Evolutionary conservation across 2,329 filamentous ascomycete genomes (phyloP).

Genomic region (Verticillium nonalfalfae): DNA sequence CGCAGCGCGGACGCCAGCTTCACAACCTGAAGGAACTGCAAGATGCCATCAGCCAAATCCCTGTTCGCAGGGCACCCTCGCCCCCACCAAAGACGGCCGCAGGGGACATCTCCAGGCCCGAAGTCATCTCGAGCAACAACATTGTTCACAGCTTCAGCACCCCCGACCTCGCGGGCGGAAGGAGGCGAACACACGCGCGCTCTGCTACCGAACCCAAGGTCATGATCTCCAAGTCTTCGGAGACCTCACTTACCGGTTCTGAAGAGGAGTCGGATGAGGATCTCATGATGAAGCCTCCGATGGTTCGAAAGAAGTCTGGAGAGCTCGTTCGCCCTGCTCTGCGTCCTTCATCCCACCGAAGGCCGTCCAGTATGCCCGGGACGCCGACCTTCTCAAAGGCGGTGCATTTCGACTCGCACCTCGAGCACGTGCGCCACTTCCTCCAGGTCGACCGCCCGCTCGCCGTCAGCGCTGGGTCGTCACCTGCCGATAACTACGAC

Average conservation of each 20-base stretch:
- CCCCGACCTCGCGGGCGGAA: conserved; percentile 29
- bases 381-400: conserved; percentile 94
- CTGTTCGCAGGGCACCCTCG: conserved; percentile 45
- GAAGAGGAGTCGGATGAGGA: conserved; percentile 61
- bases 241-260: conserved; percentile 44
- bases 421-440: conserved; percentile 95
- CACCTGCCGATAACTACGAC: conserved; percentile 82
- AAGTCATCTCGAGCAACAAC: conserved; percentile 8
- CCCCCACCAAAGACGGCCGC: conserved; percentile 43
- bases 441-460: conserved; percentile 87
- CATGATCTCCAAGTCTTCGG: conserved; percentile 36
- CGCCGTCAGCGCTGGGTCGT: conserved; percentile 92
- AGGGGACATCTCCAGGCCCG: conserved; percentile 15
- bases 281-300: conserved; percentile 66
- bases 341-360: conserved; percentile 67
- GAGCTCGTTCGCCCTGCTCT: conserved; percentile 92
- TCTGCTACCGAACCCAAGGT: conserved; percentile 50
- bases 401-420: conserved; percentile 96
- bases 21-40: conserved; percentile 63
- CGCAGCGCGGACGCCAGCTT: conserved; percentile 39
- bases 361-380: conserved; percentile 94
- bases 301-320: conserved; percentile 97
- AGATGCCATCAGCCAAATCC: conserved; percentile 75
- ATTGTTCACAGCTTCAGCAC: conserved; percentile 44
- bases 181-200: conserved; percentile 43